Evolutionary conservation across 169 alveolate species (phyloP).

Genomic region (Plasmodium fragile): DNA sequence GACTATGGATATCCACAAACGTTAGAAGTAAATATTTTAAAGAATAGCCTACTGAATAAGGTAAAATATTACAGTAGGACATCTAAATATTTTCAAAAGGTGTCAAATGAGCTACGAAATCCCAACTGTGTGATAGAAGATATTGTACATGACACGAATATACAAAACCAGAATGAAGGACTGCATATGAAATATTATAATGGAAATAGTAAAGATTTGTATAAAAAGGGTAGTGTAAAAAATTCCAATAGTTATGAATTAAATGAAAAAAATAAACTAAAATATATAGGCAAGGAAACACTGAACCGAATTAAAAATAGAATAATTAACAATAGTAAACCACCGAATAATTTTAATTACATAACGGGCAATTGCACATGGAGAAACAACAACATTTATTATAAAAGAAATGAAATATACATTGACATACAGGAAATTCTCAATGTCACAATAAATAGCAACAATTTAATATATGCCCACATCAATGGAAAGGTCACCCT

Average conservation of each 20-base stretch:
- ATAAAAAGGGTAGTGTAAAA: constrained; percentile 14
- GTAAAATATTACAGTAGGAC: constrained; percentile 61
- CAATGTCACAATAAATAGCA: constrained; percentile 68
- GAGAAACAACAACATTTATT: constrained; percentile 56
- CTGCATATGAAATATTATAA: constrained; percentile 25
- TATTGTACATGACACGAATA: constrained; percentile 52
- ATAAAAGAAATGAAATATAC: constrained; percentile 61
- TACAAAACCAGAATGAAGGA: constrained; percentile 14
- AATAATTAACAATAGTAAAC: constrained; percentile 48
- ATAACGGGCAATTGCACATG: constrained; percentile 65
- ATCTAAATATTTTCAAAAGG: constrained; percentile 34
- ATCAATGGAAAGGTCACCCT: constrained; percentile 56
- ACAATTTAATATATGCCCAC: constrained; percentile 59
- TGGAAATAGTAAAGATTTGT: constrained; percentile 1
- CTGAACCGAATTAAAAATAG: constrained; percentile 60
- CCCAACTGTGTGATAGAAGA: constrained; percentile 60
- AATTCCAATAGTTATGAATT: constrained; percentile 31
- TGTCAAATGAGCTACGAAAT: constrained; percentile 38
- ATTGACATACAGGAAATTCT: constrained; percentile 45
- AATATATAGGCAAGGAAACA: constrained; percentile 70
- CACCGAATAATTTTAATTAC: constrained; percentile 34
- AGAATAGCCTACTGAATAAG: constrained; percentile 83
- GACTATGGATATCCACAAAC: constrained; percentile 98
- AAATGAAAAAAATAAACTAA: constrained; percentile 57
- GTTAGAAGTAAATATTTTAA: constrained; percentile 93